A percentile compares a stretch with the other conserved stretches of the same genome.
phyloP scores from a whole-genome alignment of 1,139 yeast species.

The Protomyces gravidus region DNA sequence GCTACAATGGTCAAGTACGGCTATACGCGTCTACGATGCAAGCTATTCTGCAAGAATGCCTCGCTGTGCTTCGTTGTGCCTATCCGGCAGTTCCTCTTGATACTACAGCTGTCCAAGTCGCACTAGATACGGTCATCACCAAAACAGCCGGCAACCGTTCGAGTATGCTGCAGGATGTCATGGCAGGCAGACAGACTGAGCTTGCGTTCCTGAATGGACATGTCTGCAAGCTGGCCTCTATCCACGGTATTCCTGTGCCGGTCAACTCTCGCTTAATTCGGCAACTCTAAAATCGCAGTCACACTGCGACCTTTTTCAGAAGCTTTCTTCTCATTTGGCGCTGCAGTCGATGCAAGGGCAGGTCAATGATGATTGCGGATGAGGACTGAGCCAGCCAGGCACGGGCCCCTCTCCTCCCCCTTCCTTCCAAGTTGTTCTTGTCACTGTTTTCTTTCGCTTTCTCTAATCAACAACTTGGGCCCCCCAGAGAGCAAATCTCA shows the following conservation, averaged over 20 bases:
- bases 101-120: conserved; percentile 46
- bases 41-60: conserved; percentile 32
- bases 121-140: conserved; percentile 50
- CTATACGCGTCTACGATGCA: conserved; percentile 36
- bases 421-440: too few relatives aligned
- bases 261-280: neutral
- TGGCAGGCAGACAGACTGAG: conserved; percentile 61
- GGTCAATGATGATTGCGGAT: too few relatives aligned
- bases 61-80: conserved; percentile 29
- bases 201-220: conserved; percentile 76
- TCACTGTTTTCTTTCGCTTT: too few relatives aligned
- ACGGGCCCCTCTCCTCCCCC: too few relatives aligned
- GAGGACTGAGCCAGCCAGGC: too few relatives aligned
- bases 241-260: neutral
- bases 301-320: too few relatives aligned
- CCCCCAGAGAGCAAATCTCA: too few relatives aligned
- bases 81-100: conserved; percentile 41
- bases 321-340: too few relatives aligned
- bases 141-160: conserved; percentile 59
- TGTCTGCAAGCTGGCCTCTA: conserved; percentile 52
- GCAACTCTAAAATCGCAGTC: neutral
- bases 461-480: too few relatives aligned
- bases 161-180: conserved; percentile 82
- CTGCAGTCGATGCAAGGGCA: too few relatives aligned
- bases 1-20: conserved; percentile 55